Evolutionary conservation across 2,329 filamentous ascomycete species (phyloP), one percentile per base, ranked within the genome.

Genomic region (Penicillium frequentans): DNA sequence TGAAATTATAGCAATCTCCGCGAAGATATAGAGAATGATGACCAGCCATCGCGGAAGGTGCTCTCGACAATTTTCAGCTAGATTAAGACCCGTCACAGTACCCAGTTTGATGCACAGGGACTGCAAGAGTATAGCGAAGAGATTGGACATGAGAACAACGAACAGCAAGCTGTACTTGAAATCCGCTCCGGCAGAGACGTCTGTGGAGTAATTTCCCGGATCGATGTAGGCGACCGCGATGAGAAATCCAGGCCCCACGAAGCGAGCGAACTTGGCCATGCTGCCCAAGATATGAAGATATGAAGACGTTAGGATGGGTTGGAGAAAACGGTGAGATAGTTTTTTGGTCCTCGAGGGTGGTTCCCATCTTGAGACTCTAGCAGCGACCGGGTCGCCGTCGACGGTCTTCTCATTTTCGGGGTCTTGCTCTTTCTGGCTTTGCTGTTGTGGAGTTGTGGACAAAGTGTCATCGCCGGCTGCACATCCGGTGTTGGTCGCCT

Each of bases 11-110:
- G 87, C 86, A 5, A 81, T 75, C 70, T 90, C 87, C 1, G 86
- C 83, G 60, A 90, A 76, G 21, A 80, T 70, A 65, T 90, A 90
- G 3, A 90, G 75, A 19, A 79, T 67, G 44, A 82, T 80, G 59
- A 86, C 88, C 54, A 90, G 69, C 87, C 87, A 90, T 62, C 76
- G 77, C 1, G 87, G 87, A 14, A 89, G 77, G 68, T 87, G 86
- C 9, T 81, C 84, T 35, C 86, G 82, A 64, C 86, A 89, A 9
- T 86, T 85, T 59, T 88, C 81, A 1, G 87, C 85, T 16, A 90
- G 77, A 64, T 89, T 86, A 50, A 89, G 73, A 1, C 87, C 87
- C 1, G 84, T 89, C 60, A 90, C 86, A 13, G 85, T 87, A 31
- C 87, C 87, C 5, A 90, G 79, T 69, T 89, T 89, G 72, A 81